Percentiles rank a stretch among this genome's conserved stretches.
These are phyloP conservation scores for Pestalotiopsis sp. DNA, from an alignment of 2,329 filamentous ascomycete species.

Conservation along the genomic window DNA sequence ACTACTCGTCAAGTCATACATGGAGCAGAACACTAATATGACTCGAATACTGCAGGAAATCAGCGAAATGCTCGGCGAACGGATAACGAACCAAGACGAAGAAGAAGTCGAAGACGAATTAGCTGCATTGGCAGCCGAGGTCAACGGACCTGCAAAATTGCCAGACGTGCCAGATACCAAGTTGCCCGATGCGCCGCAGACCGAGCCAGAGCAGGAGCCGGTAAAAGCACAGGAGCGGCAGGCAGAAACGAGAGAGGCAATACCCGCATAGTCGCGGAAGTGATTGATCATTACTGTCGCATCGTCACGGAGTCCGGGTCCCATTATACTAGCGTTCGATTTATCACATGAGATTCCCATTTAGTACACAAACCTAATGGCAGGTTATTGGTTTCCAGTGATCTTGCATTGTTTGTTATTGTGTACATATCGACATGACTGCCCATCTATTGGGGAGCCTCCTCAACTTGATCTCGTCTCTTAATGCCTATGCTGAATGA, in stretches of 20 bases:
- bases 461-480: background rate
- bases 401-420: too few species aligned
- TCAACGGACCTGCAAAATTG: constrained; percentile 29
- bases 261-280: constrained; percentile 24
- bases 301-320: constrained; percentile 2
- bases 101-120: constrained; percentile 98
- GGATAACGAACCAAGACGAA: constrained; percentile 92
- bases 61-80: constrained; percentile 84
- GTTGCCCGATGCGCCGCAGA: constrained; percentile 20
- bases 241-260: constrained; percentile 27
- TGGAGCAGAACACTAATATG: background rate
- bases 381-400: background rate
- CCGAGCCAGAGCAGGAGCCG: constrained; percentile 17
- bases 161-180: constrained; percentile 31
- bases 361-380: background rate
- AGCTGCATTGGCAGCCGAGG: constrained; percentile 73
- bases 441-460: too few species aligned
- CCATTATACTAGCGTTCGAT: background rate
- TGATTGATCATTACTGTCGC: background rate
- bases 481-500: background rate
- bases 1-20: too few species aligned
- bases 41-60: constrained; percentile 69
- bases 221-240: constrained; percentile 16
- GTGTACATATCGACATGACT: background rate
- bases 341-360: background rate